A percentile compares a stretch with the other conserved stretches of the same genome.
Evolutionary conservation across 345 rosid genomes (phyloP).

Genomic region (Eucalyptus urophylla): DNA sequence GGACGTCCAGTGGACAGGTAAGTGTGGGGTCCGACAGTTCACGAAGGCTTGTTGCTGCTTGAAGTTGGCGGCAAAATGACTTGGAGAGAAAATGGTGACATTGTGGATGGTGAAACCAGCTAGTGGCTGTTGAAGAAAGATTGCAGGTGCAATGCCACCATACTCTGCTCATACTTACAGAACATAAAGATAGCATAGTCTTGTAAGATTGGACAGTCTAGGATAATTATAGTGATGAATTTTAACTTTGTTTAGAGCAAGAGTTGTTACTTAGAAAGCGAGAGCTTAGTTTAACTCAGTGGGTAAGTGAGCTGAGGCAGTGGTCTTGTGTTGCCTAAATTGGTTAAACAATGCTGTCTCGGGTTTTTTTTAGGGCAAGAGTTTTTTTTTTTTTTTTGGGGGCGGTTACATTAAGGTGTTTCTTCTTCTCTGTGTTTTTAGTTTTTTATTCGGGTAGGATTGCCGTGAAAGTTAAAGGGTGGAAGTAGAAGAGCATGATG

Average conservation of each 20-base stretch:
- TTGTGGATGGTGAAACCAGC: neutral
- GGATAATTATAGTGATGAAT: neutral
- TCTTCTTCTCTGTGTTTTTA: neutral
- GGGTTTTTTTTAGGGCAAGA: neutral
- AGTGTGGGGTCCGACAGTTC: neutral
- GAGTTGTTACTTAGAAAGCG: neutral
- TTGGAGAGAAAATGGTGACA: neutral
- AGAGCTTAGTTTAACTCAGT: neutral
- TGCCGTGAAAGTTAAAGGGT: neutral
- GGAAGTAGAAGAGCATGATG: neutral
- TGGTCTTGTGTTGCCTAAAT: neutral
- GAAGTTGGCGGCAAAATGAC: neutral
- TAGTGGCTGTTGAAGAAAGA: neutral
- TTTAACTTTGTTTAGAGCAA: neutral
- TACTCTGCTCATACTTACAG: neutral
- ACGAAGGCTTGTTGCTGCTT: neutral
- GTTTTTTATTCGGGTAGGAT: neutral
- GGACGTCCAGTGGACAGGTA: conserved; percentile 22
- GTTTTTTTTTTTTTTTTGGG: neutral
- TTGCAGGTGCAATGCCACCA: neutral
- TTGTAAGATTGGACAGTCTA: neutral
- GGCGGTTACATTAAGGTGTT: neutral
- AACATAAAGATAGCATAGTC: neutral
- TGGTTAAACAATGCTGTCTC: neutral
- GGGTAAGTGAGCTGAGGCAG: neutral